Evolutionary conservation across 163 green algal genomes (phyloP), one percentile per base, ranked within the genome.

Genomic region (Chlamydomonas reinhardtii): DNA sequence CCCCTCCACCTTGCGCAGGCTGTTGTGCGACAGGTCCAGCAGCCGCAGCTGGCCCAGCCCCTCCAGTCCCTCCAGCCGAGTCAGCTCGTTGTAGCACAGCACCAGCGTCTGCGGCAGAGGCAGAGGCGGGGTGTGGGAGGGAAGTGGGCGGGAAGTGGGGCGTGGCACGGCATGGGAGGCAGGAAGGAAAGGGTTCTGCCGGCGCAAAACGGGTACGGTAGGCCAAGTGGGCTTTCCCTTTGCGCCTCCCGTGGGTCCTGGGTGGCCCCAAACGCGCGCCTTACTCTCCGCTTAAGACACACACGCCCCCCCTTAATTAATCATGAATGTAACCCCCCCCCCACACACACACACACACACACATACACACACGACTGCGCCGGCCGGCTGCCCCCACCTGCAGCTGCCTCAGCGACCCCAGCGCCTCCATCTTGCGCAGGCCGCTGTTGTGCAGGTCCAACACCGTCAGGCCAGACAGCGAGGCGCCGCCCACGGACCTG

Each of bases 41-140:
- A 37, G 35, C 6, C 48, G 62, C 59, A 97, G 85, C 25, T n/a
- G 29, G 25, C 69, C 81, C 37, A 94, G 88, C 27, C 77, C 71
- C 27, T 83, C 77, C 76, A 96, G 69, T 35, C 89, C 91, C 85
- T 94, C 88, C 72, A 95, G 79, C 61, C 84, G 90, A 2, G 74
- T 65, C 25, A 95, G 86, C 84, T 94, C 88, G 74, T 96, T 96
- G 92, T 93, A 96, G 61, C 76, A 94, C 61, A 95, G 79, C 56
- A 93, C 83, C 65, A 94, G 85, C 66, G 70, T 75, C 85, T 85
- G 90, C 25, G 11, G 17, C n/a, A n/a, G 68, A 83, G 72, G 35
- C 4, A 82, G 32, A 16, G 43, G 68, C 68, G 43, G 43, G 11
- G 43, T 11, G 43, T 48, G 5, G 39, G 39, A 48, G 39, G 39